A percentile compares a stretch with the other conserved stretches of the same genome.
phyloP scores from a whole-genome alignment of 495 filamentous ascomycete genomes.

The Geopyxis carbonaria region DNA sequence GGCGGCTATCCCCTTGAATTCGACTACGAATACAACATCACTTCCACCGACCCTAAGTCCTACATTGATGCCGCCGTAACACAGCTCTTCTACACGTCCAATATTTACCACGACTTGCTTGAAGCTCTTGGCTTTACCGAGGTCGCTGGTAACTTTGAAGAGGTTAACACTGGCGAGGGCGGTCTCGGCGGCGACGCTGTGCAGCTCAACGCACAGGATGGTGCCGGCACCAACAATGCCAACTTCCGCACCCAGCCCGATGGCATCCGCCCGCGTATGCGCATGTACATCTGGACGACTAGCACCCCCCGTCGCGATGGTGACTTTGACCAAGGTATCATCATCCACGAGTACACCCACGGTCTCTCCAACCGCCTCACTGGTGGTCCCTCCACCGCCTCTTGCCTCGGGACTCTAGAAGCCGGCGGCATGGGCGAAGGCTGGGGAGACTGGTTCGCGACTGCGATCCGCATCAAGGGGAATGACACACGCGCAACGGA shows the following conservation, averaged over 20 bases:
- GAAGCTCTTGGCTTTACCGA: slow-evolving; percentile 39
- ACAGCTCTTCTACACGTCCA: slow-evolving; percentile 39
- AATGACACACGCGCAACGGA: slow-evolving; percentile 31
- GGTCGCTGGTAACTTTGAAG: slow-evolving; percentile 37
- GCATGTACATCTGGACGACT: slow-evolving; percentile 32
- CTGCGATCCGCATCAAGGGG: slow-evolving; percentile 34
- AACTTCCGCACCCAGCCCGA: slow-evolving; percentile 37
- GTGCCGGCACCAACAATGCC: slow-evolving; percentile 36
- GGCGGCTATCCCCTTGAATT: slow-evolving; percentile 25
- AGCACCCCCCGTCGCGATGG: slow-evolving; percentile 17
- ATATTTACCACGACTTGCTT: slow-evolving; percentile 37
- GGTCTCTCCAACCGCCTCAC: slow-evolving; percentile 36
- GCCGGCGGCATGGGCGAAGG: slow-evolving; percentile 39
- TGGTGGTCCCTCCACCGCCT: slow-evolving; percentile 35
- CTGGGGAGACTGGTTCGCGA: slow-evolving; percentile 38
- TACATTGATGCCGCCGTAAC: slow-evolving; percentile 32
- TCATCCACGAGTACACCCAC: slow-evolving; percentile 29
- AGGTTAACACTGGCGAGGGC: slow-evolving; percentile 33
- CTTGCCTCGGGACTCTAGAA: slow-evolving; percentile 31
- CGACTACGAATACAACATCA: slow-evolving; percentile 28
- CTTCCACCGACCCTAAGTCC: slow-evolving; percentile 21
- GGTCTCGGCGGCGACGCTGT: slow-evolving; percentile 34
- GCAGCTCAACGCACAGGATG: slow-evolving; percentile 38
- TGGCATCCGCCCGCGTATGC: slow-evolving; percentile 33
- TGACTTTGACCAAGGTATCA: slow-evolving; percentile 33